Evolutionary conservation across 805 yeast species (phyloP).

Genomic region (Lipomyces sp.): DNA sequence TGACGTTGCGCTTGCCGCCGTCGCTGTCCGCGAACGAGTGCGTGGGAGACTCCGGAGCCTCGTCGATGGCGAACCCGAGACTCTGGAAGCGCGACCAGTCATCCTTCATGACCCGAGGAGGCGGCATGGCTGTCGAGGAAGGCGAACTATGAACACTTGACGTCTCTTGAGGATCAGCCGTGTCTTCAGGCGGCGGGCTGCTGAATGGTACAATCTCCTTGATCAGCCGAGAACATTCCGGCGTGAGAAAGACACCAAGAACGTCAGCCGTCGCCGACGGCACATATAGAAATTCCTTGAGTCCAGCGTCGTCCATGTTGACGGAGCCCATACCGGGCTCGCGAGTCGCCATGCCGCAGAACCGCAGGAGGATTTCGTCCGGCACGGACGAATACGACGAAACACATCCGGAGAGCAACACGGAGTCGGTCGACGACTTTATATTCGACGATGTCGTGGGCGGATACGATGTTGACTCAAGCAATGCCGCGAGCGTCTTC

Average conservation of each 20-base stretch:
- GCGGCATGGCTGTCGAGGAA: too few relatives aligned
- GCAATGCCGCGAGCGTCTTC: constrained; percentile 20
- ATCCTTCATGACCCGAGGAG: not conserved
- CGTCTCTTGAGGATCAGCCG: not conserved
- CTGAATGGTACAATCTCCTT: not conserved
- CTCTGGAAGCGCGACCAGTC: constrained; percentile 2
- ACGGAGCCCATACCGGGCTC: not conserved
- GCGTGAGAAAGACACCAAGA: constrained; percentile 4
- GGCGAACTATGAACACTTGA: too few relatives aligned
- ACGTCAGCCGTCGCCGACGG: not conserved
- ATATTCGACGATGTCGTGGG: constrained; percentile 3
- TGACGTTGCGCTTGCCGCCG: not conserved
- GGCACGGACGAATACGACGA: not conserved
- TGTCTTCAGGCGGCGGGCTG: not conserved
- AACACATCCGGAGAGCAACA: constrained; percentile 6
- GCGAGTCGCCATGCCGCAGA: constrained; percentile 12
- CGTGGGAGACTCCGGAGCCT: not conserved
- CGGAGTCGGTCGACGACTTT: constrained; percentile 1
- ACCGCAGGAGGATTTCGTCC: not conserved
- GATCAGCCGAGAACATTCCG: constrained; percentile 10
- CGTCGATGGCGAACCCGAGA: not conserved
- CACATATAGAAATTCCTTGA: constrained; percentile 9
- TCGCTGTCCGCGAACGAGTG: not conserved
- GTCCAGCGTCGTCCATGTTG: not conserved
- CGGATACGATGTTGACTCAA: constrained; percentile 16